Conservation (phyloP, 805 yeast species). For the Scheffersomyces lignosus region DNA sequence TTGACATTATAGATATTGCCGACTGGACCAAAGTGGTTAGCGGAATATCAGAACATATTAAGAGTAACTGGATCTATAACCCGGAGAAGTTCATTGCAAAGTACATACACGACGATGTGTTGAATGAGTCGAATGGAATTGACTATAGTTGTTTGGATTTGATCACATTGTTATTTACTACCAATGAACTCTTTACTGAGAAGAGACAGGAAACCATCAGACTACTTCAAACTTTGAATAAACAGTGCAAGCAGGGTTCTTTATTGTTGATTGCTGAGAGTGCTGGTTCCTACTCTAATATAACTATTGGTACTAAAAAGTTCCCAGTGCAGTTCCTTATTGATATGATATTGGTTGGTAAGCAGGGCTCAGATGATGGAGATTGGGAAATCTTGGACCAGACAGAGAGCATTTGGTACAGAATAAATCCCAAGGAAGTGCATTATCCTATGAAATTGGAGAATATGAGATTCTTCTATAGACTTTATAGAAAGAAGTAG, state of each 20-base stretch:
- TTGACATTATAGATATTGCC: constrained; percentile 73
- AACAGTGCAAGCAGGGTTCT: constrained; percentile 55
- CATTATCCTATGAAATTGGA: constrained; percentile 70
- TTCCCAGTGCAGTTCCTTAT: constrained; percentile 83
- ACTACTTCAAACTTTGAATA: constrained; percentile 54
- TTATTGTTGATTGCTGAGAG: constrained; percentile 73
- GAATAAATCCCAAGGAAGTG: constrained; percentile 50
- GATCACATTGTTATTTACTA: constrained; percentile 77
- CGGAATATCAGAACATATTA: constrained; percentile 44
- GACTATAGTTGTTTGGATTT: constrained; percentile 35
- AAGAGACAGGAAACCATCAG: constrained; percentile 60
- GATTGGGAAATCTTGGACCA: constrained; percentile 66
- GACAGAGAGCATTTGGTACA: constrained; percentile 81
- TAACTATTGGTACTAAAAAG: constrained; percentile 68
- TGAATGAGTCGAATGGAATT: constrained; percentile 19
- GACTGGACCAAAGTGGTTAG: constrained; percentile 65
- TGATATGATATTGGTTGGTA: constrained; percentile 68
- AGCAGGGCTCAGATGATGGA: constrained; percentile 41
- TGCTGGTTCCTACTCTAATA: constrained; percentile 87
- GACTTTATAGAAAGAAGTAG: constrained; percentile 62
- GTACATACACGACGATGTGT: constrained; percentile 33
- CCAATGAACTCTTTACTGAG: constrained; percentile 80
- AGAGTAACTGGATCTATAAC: constrained; percentile 53
- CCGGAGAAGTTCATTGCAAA: constrained; percentile 25
- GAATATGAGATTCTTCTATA: constrained; percentile 83